Evolutionary conservation across 2,329 filamentous ascomycete species (phyloP).

Genomic region (Scolecobasidium constrictum): DNA sequence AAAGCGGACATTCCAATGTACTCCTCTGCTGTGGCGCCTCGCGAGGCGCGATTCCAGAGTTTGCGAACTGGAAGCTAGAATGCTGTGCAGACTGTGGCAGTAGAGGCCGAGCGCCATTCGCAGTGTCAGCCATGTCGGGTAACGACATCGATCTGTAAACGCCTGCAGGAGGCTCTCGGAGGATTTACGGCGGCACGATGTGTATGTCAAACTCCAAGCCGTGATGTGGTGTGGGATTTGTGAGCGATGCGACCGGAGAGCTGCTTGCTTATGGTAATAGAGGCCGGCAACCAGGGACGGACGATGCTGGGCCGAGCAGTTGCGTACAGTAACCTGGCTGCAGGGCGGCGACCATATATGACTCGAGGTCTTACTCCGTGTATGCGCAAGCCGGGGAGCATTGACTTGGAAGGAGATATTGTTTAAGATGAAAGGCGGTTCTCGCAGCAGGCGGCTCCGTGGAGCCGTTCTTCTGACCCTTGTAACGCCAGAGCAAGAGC

Average conservation of each 20-base stretch:
- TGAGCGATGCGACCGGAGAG: neutral
- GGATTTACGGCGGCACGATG: neutral
- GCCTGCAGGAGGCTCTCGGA: neutral
- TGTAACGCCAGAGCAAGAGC: too few relatives aligned
- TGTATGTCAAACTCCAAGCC: neutral
- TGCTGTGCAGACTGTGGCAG: conserved; percentile 55
- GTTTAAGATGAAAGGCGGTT: conserved; percentile 1
- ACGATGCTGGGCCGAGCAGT: neutral
- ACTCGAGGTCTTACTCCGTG: neutral
- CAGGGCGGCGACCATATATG: neutral
- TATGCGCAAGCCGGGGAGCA: neutral
- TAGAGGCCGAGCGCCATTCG: conserved; percentile 44
- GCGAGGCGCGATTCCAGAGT: conserved; percentile 3
- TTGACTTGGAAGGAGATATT: neutral
- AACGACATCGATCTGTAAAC: conserved; percentile 1
- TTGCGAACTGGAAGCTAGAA: neutral
- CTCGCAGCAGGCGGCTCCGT: neutral
- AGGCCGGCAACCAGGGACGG: neutral
- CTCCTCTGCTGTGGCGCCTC: conserved; percentile 8
- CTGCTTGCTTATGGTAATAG: neutral
- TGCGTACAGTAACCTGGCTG: neutral
- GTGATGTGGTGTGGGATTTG: neutral
- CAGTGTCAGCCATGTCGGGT: conserved; percentile 51
- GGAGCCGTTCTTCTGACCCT: neutral
- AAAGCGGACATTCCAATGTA: too few relatives aligned